Base-by-base conservation (phyloP, 2,329 filamentous ascomycete species). In the Lomentospora prolificans region DNA sequence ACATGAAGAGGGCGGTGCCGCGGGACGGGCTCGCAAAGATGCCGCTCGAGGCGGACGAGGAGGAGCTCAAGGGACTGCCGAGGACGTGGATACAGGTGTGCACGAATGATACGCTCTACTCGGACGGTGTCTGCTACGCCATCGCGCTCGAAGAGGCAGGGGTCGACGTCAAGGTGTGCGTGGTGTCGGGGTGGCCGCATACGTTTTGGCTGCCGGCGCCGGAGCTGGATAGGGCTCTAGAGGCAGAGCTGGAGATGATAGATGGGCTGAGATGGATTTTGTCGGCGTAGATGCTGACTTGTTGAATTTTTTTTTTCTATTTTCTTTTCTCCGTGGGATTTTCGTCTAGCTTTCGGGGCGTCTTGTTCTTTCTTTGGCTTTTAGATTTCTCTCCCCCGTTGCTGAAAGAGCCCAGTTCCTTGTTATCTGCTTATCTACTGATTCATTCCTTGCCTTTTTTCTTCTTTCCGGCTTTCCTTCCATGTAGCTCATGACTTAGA, bases 191-290 rank as follows among this genome's bases (percentile, higher is more conserved):
- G 7, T 78, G 71, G 69, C 75, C 76, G 17, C 76, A 79, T 65
- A 79, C 76, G 6, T 79, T 77, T 61, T 79, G 77, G 76, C 61
- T 79, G 57, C 70, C 73, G 64, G 70, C 70, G 19, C 75, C 72
- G 31, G 64, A 70, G 56, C 60, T 77, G 61, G 62, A 69, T 10
- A 64, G 67, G 60, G 71, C 75, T 4, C 60, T 71, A 14, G 61
- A 66, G 59, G 73, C 71, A 7, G 75, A 79, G 51, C 61, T 59
- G 59, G 67, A 66, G 46, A 72, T 76, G 68, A 28, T 76, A 17
- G 59, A 67, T 10, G 75, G 73, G 0, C 55, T 76, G 53, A 63
- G 61, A 24, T 75, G 75, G 75, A 59, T 75, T 14, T 17, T 56
- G 19, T 28, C 50, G 4, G 50, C n/a, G 30, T 46, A 31, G 19